Evolutionary conservation across 768 basidiomycete species (phyloP), one percentile per base, ranked within the genome.

Genomic region (Pisolithus microcarpus): DNA sequence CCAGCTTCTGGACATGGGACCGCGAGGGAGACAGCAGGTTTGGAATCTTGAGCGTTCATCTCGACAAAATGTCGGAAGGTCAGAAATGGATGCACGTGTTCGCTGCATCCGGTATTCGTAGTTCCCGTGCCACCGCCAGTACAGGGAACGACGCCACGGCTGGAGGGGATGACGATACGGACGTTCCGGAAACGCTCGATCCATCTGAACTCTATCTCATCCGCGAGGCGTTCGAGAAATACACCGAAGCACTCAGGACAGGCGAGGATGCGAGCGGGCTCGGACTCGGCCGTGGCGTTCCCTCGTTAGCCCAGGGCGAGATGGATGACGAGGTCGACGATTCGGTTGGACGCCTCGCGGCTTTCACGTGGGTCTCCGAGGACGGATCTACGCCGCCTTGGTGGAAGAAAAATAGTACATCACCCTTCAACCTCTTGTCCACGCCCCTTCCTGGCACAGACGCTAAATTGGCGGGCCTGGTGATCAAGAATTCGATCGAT

Each of bases 1-100:
- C 85, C n/a, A 88, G 89, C 61, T 82, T 89, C 60, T 99, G 92
- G 93, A 94, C 91, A 5, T 95, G 86, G 80, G 92, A 96, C 58
- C 76, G 82, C 16, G 82, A 84, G 54, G 88, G 81, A 5, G 81
- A 82, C 46, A 76, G 75, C 51, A 61, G 78, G 11, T 83, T 78
- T 58, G 87, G 87, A 2, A 54, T 89, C 30, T 75, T 98, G 57
- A 82, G 87, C 0, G 67, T 97, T 18, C 87, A 96, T 61, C 73
- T 98, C 49, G 87, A 92, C 65, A 98, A 98, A 69, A 76, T 76
- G 54, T 77, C 91, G 64, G 83, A 86, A 53, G 85, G 82, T 6
- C 86, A 85, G 28, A 81, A 83, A 58, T 99, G 95, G 95, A 73
- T 83, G 48, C 84, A 90, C 44, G 78, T 98, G 7, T 98, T 99